Evolutionary conservation across 257 asterid genomes (phyloP).

Genomic region (Scutellaria baicalensis): DNA sequence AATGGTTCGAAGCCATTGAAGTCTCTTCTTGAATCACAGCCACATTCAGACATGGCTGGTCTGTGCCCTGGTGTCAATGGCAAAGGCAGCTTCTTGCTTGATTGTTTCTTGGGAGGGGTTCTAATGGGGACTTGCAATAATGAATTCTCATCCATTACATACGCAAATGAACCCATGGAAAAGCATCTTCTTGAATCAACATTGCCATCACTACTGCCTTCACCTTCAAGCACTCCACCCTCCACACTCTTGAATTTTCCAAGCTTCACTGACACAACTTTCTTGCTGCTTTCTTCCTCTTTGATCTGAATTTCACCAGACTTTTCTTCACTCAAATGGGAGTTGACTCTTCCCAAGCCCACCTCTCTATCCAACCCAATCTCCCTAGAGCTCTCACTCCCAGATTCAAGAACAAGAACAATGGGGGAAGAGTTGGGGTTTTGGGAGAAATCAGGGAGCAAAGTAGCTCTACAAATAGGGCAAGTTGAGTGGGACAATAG

Average conservation of each 20-base stretch:
- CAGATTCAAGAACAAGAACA: conserved; percentile 80
- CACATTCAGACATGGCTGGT: conserved; percentile 78
- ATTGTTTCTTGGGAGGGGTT: conserved; percentile 50
- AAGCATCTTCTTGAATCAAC: conserved; percentile 75
- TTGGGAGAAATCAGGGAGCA: conserved; percentile 51
- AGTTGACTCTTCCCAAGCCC: conserved; percentile 31
- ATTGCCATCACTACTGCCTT: conserved; percentile 18
- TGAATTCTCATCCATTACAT: conserved; percentile 69
- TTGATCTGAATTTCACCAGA: conserved; percentile 44
- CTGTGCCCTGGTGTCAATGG: conserved; percentile 59
- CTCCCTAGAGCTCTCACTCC: conserved; percentile 72
- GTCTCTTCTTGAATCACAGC: conserved; percentile 65
- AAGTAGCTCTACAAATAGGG: conserved; percentile 81
- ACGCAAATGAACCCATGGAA: conserved; percentile 96
- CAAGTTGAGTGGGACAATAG: conserved; percentile 90
- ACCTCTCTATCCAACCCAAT: conserved; percentile 31
- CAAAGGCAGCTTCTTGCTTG: conserved; percentile 42
- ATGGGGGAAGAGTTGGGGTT: conserved; percentile 40
- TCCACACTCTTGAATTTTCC: conserved; percentile 76
- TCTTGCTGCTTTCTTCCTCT: conserved; percentile 25
- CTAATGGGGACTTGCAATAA: conserved; percentile 72
- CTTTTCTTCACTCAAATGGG: conserved; percentile 47
- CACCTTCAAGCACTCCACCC: conserved; percentile 45
- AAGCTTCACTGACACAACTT: conserved; percentile 64
- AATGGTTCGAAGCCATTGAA: conserved; percentile 56